Percentiles rank a stretch among this genome's conserved stretches.
phyloP scores from a whole-genome alignment of 495 filamentous ascomycete species.

The Lindgomyces ingoldianus region DNA sequence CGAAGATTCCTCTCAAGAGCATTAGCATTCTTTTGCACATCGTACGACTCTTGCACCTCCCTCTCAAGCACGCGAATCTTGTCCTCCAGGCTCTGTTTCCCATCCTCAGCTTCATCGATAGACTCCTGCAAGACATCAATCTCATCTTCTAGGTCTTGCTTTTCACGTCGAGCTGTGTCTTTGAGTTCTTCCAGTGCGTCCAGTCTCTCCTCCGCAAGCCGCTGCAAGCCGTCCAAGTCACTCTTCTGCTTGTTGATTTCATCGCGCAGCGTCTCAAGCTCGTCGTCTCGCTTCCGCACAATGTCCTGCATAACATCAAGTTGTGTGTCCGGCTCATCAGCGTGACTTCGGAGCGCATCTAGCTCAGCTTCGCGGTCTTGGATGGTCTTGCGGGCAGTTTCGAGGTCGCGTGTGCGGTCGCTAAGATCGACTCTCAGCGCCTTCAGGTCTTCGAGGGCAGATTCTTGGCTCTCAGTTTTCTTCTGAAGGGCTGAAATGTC shows the following conservation, averaged over 20 bases:
- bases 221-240: constrained; percentile 26
- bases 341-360: constrained; percentile 24
- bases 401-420: constrained; percentile 32
- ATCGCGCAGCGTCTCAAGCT: constrained; percentile 33
- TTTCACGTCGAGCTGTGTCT: constrained; percentile 15
- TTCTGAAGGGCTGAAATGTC: constrained; percentile 22
- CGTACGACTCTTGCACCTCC: constrained; percentile 48
- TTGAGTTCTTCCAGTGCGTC: constrained; percentile 14
- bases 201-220: constrained; percentile 24
- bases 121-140: constrained; percentile 49
- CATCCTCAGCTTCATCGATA: constrained; percentile 42
- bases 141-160: constrained; percentile 50
- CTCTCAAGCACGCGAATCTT: constrained; percentile 59
- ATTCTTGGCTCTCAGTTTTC: constrained; percentile 38
- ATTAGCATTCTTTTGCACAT: constrained; percentile 25
- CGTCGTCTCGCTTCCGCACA: constrained; percentile 32
- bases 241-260: constrained; percentile 18
- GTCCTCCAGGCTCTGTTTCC: constrained; percentile 54
- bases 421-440: constrained; percentile 15
- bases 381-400: constrained; percentile 23
- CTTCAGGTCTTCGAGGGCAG: constrained; percentile 39
- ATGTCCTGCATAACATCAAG: constrained; percentile 34
- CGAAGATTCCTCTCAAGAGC: constrained; percentile 38
- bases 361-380: constrained; percentile 29
- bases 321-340: constrained; percentile 32